These are phyloP conservation scores for Cylindrotheca closterium DNA, from an alignment of 108 stramenopile genomes.

Conservation along the genomic window DNA sequence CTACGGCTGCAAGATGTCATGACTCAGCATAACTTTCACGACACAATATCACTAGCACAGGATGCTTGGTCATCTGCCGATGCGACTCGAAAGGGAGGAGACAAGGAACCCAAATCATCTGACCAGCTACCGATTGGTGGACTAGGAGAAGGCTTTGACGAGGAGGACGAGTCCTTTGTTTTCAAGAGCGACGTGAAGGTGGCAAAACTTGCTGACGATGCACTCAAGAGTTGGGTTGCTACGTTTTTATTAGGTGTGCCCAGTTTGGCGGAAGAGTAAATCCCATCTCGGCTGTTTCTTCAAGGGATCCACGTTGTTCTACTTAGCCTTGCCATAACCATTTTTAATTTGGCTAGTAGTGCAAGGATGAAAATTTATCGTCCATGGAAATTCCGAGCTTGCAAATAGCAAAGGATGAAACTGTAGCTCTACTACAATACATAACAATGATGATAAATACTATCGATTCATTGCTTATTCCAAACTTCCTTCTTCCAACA, in stretches of 20 bases:
- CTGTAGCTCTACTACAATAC: too few relatives aligned
- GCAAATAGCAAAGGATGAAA: too few relatives aligned
- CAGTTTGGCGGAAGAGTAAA: conserved; percentile 1
- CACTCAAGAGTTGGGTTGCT: conserved; percentile 73
- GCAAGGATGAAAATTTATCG: too few relatives aligned
- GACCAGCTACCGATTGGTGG: conserved; percentile 31
- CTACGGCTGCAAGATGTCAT: conserved; percentile 54
- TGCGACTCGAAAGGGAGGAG: not conserved
- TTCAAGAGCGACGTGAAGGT: conserved; percentile 75
- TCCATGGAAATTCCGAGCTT: too few relatives aligned
- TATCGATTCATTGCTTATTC: conserved; percentile 53
- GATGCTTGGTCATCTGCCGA: conserved; percentile 55
- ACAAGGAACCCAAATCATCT: conserved; percentile 4
- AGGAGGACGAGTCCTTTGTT: conserved; percentile 73
- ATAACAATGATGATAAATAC: too few relatives aligned
- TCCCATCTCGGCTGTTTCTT: not conserved
- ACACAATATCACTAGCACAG: conserved; percentile 37
- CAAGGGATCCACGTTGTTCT: too few relatives aligned
- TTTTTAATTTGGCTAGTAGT: too few relatives aligned
- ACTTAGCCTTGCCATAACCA: too few relatives aligned
- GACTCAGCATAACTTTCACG: conserved; percentile 42
- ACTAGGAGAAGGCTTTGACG: conserved; percentile 71
- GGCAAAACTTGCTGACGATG: conserved; percentile 68
- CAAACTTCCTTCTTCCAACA: conserved; percentile 80
- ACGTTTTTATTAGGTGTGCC: conserved; percentile 72